A percentile compares a stretch with the other conserved stretches of the same genome.
Evolutionary conservation across 352 stramenopile genomes (phyloP).

Genomic region (Phytophthora chlamydospora): DNA sequence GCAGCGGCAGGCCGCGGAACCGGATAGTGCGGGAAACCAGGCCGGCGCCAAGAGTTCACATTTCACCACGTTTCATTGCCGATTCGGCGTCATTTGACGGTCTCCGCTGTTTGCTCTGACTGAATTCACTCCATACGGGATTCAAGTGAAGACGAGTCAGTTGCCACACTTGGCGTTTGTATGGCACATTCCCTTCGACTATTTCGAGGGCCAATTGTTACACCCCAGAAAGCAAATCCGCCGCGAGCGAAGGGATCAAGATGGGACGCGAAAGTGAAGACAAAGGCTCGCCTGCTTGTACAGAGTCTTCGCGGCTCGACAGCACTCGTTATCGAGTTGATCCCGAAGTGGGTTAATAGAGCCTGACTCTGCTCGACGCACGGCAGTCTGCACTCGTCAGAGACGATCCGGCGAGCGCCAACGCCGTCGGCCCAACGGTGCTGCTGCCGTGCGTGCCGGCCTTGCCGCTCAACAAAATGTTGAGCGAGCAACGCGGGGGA

Average conservation of each 20-base stretch:
- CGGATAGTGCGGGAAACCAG: conserved; percentile 26
- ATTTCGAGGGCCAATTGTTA: neutral
- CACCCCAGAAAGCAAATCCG: conserved; percentile 11
- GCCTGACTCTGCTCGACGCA: neutral
- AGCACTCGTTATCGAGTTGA: no score
- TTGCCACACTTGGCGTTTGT: conserved; percentile 10
- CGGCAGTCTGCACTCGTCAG: conserved; percentile 17
- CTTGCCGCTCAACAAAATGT: no score
- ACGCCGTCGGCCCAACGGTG: conserved; percentile 1
- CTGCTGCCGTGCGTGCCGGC: no score
- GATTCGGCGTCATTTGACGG: neutral
- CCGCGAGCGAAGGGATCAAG: conserved; percentile 8
- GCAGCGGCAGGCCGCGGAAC: conserved; percentile 24
- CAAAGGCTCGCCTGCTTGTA: no score
- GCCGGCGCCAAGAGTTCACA: neutral
- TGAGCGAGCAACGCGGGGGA: no score
- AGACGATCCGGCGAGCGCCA: conserved; percentile 18
- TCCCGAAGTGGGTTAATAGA: conserved; percentile 7
- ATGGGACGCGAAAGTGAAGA: conserved; percentile 1
- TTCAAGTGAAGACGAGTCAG: conserved; percentile 9
- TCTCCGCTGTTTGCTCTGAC: conserved; percentile 13
- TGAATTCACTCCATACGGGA: conserved; percentile 1
- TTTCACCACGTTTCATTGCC: neutral
- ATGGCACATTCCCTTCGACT: neutral
- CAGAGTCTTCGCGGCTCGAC: no score